phyloP scores from a whole-genome alignment of 164 flowering plant genomes.

The Kingdonia uniflora region DNA sequence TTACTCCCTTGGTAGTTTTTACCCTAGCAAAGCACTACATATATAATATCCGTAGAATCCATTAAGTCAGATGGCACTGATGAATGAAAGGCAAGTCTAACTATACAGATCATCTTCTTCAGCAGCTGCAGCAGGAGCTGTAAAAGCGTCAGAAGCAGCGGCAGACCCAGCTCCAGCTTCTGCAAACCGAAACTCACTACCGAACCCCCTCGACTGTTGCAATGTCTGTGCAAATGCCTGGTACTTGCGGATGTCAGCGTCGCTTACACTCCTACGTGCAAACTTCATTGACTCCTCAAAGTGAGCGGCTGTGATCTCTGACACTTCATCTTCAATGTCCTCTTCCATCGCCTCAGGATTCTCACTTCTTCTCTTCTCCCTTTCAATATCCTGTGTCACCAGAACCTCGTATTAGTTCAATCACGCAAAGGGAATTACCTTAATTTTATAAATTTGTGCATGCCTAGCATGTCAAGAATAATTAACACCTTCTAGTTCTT shows the following conservation, averaged over 20 bases:
- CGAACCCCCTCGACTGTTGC: constrained; percentile 76
- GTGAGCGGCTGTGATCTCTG: constrained; percentile 62
- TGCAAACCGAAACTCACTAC: constrained; percentile 49
- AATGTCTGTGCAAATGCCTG: constrained; percentile 68
- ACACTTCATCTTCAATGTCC: constrained; percentile 57
- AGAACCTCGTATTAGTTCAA: not conserved
- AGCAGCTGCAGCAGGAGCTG: constrained; percentile 46
- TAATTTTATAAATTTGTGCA: too few species aligned
- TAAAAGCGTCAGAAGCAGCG: constrained; percentile 46
- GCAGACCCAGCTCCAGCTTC: constrained; percentile 22
- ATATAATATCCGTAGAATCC: too few species aligned
- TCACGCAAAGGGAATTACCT: too few species aligned
- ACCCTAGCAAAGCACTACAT: too few species aligned
- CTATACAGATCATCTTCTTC: constrained; percentile 66
- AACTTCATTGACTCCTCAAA: constrained; percentile 79
- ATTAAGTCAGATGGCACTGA: too few species aligned
- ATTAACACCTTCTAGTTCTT: too few species aligned
- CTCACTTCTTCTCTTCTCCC: constrained; percentile 54
- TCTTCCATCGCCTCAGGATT: constrained; percentile 78
- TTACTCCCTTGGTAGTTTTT: too few species aligned
- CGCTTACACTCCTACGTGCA: constrained; percentile 68
- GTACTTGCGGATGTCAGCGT: constrained; percentile 69
- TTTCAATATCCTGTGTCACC: constrained; percentile 58
- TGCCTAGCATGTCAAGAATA: too few species aligned
- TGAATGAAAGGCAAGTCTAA: constrained; percentile 11